Evolutionary conservation across 805 yeast species (phyloP), one percentile per base, ranked within the genome.

Genomic region (Candida vaughaniae): DNA sequence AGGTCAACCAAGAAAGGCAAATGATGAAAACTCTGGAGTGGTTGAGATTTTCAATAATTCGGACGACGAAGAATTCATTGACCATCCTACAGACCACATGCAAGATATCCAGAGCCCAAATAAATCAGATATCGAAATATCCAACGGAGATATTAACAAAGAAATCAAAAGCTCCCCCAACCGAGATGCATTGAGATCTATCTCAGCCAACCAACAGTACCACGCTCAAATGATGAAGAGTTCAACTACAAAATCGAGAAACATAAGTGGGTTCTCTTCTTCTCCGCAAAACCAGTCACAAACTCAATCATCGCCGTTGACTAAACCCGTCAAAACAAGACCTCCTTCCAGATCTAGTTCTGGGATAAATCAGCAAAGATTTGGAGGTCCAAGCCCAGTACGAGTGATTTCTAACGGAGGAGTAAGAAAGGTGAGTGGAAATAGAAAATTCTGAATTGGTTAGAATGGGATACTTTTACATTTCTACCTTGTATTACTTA

Each of bases 1-100:
- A 0, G 99, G 98, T 2, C 99, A 93, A 62, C 99, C 99, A 27
- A 77, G 97, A 54, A 91, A 91, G 52, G 64, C 64, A 46, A 60
- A 64, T 25, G 66, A 71, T 3, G 49, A 54, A 6, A 48, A 45
- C 33, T 46, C 58, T 3, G 49, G 48, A 3, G 52, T 58, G 39
- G 40, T 69, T 47, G 56, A 76, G 53, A 53, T 63, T 8, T 53
- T 56, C 27, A 68, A 69, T 38, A 71, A 71, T 46, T 65, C 74
- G 2, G 77, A 71, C 42, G 75, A 69, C 19, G 77, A 71, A 36
- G 43, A 36, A 15, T 22, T 29, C 12, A 31, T 23, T 4, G 41
- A 35, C 16, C 31, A 32, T 23, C 39, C 40, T 16, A 38, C 40
- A 10, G 45, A 42, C 35, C 29, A 36, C 12, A 41, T 45, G 48